These are phyloP conservation scores for Russula griseocarnosa DNA, from an alignment of 768 basidiomycete genomes.

Conservation along the genomic window DNA sequence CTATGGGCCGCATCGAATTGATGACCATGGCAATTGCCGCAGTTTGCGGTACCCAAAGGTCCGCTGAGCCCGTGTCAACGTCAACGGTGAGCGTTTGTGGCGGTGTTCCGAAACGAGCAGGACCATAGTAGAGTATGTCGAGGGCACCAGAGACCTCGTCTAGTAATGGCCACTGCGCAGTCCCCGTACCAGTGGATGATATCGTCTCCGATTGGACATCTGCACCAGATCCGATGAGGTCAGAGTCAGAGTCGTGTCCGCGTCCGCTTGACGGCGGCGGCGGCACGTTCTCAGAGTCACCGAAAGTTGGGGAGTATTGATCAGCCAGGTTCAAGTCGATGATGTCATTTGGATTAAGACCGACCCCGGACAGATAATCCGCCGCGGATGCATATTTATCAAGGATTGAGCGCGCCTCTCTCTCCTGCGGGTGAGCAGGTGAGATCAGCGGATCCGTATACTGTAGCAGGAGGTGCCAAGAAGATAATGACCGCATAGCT, in stretches of 20 bases:
- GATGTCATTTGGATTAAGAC: constrained; percentile 31
- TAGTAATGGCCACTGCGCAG: constrained; percentile 33
- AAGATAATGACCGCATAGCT: constrained; percentile 29
- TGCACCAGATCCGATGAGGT: not conserved
- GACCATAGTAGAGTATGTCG: constrained; percentile 50
- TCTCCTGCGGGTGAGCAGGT: constrained; percentile 26
- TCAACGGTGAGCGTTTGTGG: constrained; percentile 51
- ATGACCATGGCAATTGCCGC: constrained; percentile 38
- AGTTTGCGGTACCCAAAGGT: constrained; percentile 53
- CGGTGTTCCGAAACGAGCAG: constrained; percentile 51
- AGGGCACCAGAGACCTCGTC: constrained; percentile 40
- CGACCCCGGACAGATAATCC: too few species aligned
- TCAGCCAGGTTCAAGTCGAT: constrained; percentile 6
- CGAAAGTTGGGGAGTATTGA: constrained; percentile 25
- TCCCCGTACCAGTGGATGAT: constrained; percentile 6
- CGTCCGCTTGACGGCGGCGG: not conserved
- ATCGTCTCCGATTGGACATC: constrained; percentile 15
- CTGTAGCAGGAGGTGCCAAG: not conserved
- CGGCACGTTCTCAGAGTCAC: not conserved
- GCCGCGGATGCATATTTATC: constrained; percentile 34
- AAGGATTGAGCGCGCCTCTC: constrained; percentile 23
- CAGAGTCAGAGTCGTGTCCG: not conserved
- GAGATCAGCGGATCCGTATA: too few species aligned
- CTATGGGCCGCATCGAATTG: constrained; percentile 43
- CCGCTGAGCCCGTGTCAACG: constrained; percentile 66